These are phyloP conservation scores for Globisporangium viniferum DNA, from an alignment of 352 stramenopile species.

Conservation along the genomic window DNA sequence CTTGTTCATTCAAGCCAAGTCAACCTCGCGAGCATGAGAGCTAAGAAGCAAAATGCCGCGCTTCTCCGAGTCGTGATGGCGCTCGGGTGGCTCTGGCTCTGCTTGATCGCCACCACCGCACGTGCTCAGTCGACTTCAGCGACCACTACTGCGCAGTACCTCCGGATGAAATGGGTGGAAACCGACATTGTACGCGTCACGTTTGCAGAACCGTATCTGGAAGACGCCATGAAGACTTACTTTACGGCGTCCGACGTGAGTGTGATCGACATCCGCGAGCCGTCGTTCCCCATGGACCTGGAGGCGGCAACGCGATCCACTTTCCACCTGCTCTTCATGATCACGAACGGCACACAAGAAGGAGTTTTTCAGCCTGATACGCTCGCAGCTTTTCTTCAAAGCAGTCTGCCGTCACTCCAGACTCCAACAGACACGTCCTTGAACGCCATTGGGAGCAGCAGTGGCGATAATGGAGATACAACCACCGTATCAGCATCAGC, in stretches of 20 bases:
- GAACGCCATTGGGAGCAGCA: neutral
- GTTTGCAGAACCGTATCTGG: constrained; percentile 23
- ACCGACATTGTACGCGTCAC: constrained; percentile 30
- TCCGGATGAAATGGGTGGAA: constrained; percentile 24
- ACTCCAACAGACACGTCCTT: constrained; percentile 9
- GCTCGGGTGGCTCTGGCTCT: neutral
- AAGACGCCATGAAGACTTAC: constrained; percentile 22
- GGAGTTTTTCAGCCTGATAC: neutral
- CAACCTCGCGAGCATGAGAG: neutral
- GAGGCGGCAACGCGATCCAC: constrained; percentile 18
- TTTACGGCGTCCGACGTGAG: constrained; percentile 21
- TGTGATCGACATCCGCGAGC: constrained; percentile 25
- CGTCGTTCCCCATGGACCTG: constrained; percentile 13
- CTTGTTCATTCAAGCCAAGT: neutral
- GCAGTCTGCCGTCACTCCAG: constrained; percentile 5
- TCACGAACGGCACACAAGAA: neutral
- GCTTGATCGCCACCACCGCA: neutral
- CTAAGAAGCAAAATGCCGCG: neutral
- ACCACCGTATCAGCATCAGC: neutral
- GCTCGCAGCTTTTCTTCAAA: constrained; percentile 7
- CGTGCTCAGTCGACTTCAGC: neutral
- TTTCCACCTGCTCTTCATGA: constrained; percentile 26
- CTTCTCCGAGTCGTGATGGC: neutral
- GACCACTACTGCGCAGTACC: constrained; percentile 2
- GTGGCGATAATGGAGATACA: neutral